phyloP scores from a whole-genome alignment of 139 green algal species.

The Mychonastes homosphaera region DNA sequence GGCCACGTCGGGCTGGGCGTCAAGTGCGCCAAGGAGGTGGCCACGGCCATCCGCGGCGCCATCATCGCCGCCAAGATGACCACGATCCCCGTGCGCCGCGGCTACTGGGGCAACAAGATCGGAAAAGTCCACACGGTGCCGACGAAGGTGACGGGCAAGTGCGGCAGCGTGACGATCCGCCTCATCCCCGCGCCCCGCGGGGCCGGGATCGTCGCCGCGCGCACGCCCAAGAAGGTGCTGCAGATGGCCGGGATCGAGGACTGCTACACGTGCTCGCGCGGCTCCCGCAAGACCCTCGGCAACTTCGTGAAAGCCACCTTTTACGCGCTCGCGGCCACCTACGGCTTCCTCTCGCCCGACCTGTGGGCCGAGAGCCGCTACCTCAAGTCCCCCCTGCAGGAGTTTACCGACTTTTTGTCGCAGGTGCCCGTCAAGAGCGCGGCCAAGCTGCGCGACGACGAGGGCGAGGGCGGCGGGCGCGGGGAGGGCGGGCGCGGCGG shows the following conservation, averaged over 20 bases:
- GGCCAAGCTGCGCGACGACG: no score
- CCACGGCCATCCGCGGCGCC: constrained; percentile 92
- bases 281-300: constrained; percentile 93
- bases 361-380: constrained; percentile 93
- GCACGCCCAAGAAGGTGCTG: constrained; percentile 98
- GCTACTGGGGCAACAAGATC: constrained; percentile 98
- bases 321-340: constrained; percentile 59
- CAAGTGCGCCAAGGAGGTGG: constrained; percentile 99
- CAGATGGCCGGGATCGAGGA: constrained; percentile 99
- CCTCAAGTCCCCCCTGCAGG: constrained; percentile 82
- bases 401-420: no score
- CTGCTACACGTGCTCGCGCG: constrained; percentile 92
- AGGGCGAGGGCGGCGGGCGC: no score
- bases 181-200: constrained; percentile 95
- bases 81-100: constrained; percentile 84
- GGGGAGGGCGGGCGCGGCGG: no score
- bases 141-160: constrained; percentile 94
- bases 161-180: constrained; percentile 88
- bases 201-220: constrained; percentile 94
- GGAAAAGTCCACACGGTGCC: constrained; percentile 86
- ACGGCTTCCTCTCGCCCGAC: constrained; percentile 95
- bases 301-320: constrained; percentile 94
- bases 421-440: no score
- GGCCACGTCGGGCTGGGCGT: constrained; percentile 96
- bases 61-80: constrained; percentile 98